These are phyloP conservation scores for Cornus suecica DNA, from an alignment of 148 eudicot species.

Conservation along the genomic window DNA sequence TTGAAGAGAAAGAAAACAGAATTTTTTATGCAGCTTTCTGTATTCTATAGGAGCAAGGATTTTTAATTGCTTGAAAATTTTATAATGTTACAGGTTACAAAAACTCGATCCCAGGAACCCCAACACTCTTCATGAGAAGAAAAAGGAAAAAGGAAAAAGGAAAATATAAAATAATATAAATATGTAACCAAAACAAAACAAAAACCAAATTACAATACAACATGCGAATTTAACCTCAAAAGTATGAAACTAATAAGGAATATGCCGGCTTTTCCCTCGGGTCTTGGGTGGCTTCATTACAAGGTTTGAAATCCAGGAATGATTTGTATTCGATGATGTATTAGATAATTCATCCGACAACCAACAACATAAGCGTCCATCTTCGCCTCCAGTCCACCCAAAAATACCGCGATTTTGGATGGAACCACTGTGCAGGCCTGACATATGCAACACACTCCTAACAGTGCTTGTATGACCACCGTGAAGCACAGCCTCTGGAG, in stretches of 20 bases:
- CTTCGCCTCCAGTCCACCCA: conserved; percentile 98
- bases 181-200: too few species aligned
- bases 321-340: conserved; percentile 42
- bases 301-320: conserved; percentile 75
- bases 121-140: too few species aligned
- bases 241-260: conserved; percentile 47
- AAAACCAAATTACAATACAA: neutral
- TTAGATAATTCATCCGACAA: conserved; percentile 49
- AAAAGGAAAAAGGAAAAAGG: too few species aligned
- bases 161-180: too few species aligned
- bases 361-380: conserved; percentile 97
- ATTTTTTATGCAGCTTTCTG: too few species aligned
- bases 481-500: conserved; percentile 81
- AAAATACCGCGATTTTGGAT: conserved; percentile 49
- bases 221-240: neutral
- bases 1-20: too few species aligned
- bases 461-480: conserved; percentile 83
- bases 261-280: conserved; percentile 62
- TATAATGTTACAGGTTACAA: too few species aligned
- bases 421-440: conserved; percentile 23
- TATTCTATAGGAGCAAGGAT: too few species aligned
- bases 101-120: too few species aligned
- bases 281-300: conserved; percentile 47
- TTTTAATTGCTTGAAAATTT: too few species aligned
- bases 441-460: conserved; percentile 64